Evolutionary conservation across 164 flowering plant species (phyloP), one percentile per base, ranked within the genome.

Genomic region (Santalum album): DNA sequence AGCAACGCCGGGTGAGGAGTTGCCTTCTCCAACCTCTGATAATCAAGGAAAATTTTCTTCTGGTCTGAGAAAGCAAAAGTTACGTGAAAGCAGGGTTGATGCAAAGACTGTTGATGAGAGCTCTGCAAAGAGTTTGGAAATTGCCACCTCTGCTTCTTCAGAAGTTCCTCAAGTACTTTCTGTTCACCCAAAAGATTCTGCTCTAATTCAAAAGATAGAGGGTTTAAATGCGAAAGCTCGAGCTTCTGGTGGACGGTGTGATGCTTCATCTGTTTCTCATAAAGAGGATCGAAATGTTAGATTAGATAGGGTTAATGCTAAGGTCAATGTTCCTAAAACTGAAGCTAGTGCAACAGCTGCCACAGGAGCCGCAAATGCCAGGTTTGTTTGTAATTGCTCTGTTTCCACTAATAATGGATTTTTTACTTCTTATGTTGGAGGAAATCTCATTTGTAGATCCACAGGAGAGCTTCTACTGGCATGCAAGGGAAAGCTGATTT

Each of bases 151-250:
- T 55, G 47, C 54, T 44, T 52, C 54, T n/a, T 39, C 62, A 29
- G 72, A 67, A 52, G 60, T 25, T 48, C 50, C 58, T 10, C 57
- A 65, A 22, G 45, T 49, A 27, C 14, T 53, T 18, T 50, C 64
- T 2, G 65, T 73, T 57, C 54, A 70, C 19, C 60, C 74, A 16
- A 85, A 65, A 68, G 80, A 72, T 75, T 51, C 78, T 29, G 62
- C 73, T 62, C 57, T 84, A 65, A 75, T 89, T 27, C 86, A 80
- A 58, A 86, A 85, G 62, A 87, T 86, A 59, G 90, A 84, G 64
- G 78, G 84, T 59, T 68, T 87, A 56, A 87, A 85, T 78, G 83
- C 75, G 44, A 92, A 82, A 75, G 75, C 73, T 1, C 74, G 95
- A 34, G 76, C 69, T 52, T 70, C 77, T 60, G 96, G 82, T 69